Base-by-base conservation (phyloP, 352 stramenopile species). In the Globisporangium cylindrosporum region DNA sequence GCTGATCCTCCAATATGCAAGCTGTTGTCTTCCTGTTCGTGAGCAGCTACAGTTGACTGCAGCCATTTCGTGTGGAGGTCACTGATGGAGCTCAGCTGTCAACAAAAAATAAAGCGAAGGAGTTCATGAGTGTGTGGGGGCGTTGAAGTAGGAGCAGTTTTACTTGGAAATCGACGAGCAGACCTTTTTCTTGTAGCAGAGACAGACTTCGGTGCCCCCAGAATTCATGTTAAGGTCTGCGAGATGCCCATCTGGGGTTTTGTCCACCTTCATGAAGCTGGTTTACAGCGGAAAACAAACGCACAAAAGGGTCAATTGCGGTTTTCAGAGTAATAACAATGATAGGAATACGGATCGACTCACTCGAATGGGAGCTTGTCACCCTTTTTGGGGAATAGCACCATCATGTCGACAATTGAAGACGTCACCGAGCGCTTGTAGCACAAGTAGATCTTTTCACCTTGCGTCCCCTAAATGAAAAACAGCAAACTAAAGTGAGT, bases 181-280 rank as follows among this genome's bases (percentile, higher is more conserved):
- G 67, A 93, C 85, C 73, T 86, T 82, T 59, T 93, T 94, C 68
- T 90, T 92, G 79, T 96, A 96, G 61, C 81, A 85, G 4, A 96
- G 62, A 43, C 75, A 88, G 5, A 96, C 77, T 71, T 96, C 88
- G 29, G 84, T 90, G 18, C 85, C 85, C 2, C 83, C 81, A 49
- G 87, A 89, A 49, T 76, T 92, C 32, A 81, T 76, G 63, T 93
- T 93, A 15, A 94, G 66, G 61, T 96, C 87, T 20, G 86, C 86
- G 32, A 77, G 49, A 56, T 93, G 82, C 0, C 84, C 87, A 57
- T 92, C 72, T 0, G 84, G 82, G 10, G 84, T 82, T 64, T 82
- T 86, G 62, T 96, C 87, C 4, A 96, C 73, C 46, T 90, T 93
- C 66, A 90, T 80, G 61, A 88, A 94, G 0, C 87, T 94, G 64